Evolutionary conservation across 2,329 filamentous ascomycete species (phyloP), one percentile per base, ranked within the genome.

Genomic region (Corinectria fuckeliana): DNA sequence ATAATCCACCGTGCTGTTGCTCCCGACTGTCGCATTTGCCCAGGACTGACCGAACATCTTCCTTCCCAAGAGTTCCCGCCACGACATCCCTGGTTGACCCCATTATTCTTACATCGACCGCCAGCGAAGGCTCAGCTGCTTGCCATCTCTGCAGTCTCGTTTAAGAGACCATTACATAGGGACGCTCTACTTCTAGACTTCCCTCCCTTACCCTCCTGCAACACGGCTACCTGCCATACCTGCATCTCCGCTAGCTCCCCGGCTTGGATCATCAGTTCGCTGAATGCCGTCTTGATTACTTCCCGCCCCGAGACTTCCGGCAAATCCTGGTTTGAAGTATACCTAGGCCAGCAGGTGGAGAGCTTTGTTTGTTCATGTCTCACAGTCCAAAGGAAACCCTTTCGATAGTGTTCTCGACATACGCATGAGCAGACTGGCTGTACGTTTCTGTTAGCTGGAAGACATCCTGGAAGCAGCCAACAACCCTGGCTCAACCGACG

Each of bases 311-410:
- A 61, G 54, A 54, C 50, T 54, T 58, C 54, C 54, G 58, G 36
- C 39, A 34, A 18, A 58, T 21, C 36, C 36, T 44, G 34, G 16
- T 42, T 18, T 20, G 16, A 49, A n/a, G 23, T 18, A 39, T 4
- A 20, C 18, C 36, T 16, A 25, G 28, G 23, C 25, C 11, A 54
- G 30, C 21, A 20, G 36, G 50, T 54, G 30, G 39, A 54, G 34
- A 47, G 21, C 30, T 50, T 21, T 48, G 56, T 50, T 61, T 20
- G 42, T 41, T 47, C 26, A 58, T 61, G 55, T 55, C 54, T 58
- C 48, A 47, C 26, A 50, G 55, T 39, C 28, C 39, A 48, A 54
- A 34, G n/a, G 38, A 41, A 36, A 44, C 20, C 39, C 16, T 44
- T 32, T 9, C 34, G n/a, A 44, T 45, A 18, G 9, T 28, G 30